Evolutionary conservation across 306 rosid genomes (phyloP), one percentile per base, ranked within the genome.

Genomic region (Styphnolobium japonicum): DNA sequence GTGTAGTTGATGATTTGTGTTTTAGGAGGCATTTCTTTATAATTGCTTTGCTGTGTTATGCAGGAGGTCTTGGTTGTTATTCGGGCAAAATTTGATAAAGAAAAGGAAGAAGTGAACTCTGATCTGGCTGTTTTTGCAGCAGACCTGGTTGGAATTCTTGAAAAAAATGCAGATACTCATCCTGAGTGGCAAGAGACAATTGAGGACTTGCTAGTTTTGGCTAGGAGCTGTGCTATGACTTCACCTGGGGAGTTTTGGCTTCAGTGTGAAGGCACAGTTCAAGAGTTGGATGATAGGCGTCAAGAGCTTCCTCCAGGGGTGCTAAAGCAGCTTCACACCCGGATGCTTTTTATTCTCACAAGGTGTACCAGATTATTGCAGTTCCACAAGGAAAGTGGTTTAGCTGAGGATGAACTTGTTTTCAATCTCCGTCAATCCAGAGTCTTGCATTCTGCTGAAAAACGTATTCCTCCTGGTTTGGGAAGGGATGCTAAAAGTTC

Each of bases 281-380:
- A 93, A 88, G 99, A 95, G 39, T 93, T 95, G 89, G 99, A 95
- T 84, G 99, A 95, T 85, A 91, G 91, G 82, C 99, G 99, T 48
- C 99, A 95, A 88, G 98, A 95, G 81, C 93, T 85, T 68, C 92
- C 97, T 57, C 97, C 94, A 3, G 99, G 99, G 79, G 83, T 83
- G 81, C 87, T 95, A 78, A 95, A 95, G 89, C 96, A 90, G 83
- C 99, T 95, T 81, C 98, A 93, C 78, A 95, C 99, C 37, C 85
- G 91, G 58, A 95, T 95, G 96, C 96, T 95, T 73, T 95, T 95
- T 86, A 95, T 93, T 87, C 94, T 95, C 69, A 95, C 99, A 18
- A 92, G 99, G 89, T 95, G 99, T 84, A 93, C 99, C 25, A 87
- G 99, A 73, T 81, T 95, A 80, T 80, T 95, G 85, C 99, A 95